Conservation (phyloP, 2,329 filamentous ascomycete genomes). For the Cladorrhinum sp. region DNA sequence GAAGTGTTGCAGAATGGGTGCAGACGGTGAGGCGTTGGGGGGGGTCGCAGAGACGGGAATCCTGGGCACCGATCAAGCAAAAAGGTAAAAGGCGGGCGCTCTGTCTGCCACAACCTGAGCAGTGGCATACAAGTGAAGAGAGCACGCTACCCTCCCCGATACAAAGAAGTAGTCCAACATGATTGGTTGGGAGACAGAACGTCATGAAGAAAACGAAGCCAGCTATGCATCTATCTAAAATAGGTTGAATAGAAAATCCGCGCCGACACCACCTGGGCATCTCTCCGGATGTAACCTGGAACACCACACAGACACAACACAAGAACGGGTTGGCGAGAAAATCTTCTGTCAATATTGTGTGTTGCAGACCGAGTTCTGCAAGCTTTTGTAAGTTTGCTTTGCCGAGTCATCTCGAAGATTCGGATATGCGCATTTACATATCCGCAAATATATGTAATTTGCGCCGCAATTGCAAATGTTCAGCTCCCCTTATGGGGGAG, state of each 20-base stretch:
- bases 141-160: too few relatives aligned
- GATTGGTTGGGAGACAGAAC: background rate
- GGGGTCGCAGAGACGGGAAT: conserved; percentile 14
- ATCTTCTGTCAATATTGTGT: background rate
- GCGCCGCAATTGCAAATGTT: background rate
- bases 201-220: background rate
- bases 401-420: background rate
- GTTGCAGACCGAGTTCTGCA: background rate
- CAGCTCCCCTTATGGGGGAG: background rate
- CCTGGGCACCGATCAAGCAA: conserved; percentile 22
- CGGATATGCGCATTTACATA: background rate
- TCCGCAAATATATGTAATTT: background rate
- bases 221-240: background rate
- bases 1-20: conserved; percentile 18
- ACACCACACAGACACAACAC: background rate
- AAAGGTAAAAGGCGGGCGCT: conserved; percentile 2
- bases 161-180: background rate
- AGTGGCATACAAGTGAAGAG: too few relatives aligned
- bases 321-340: background rate
- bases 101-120: background rate
- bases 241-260: conserved; percentile 1
- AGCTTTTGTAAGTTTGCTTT: background rate
- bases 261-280: background rate
- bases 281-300: conserved; percentile 7
- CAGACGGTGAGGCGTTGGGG: conserved; percentile 20